Evolutionary conservation across 495 filamentous ascomycete species (phyloP).

Genomic region (Aspergillus bertholletiae): DNA sequence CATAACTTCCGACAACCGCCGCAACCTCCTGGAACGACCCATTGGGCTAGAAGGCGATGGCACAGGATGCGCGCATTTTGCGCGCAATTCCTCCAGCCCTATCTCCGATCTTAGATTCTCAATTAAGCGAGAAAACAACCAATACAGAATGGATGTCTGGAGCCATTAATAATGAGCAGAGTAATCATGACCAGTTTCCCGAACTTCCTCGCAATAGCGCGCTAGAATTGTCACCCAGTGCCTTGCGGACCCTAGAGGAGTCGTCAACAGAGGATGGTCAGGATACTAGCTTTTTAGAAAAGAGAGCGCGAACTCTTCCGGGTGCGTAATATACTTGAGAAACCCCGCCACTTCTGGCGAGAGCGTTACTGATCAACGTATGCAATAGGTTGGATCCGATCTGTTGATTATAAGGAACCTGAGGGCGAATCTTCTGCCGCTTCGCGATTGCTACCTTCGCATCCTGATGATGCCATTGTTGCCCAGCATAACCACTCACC

Average conservation of each 20-base stretch:
- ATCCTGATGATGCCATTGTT: constrained; percentile 48
- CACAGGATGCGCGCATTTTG: constrained; percentile 27
- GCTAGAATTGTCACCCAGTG: constrained; percentile 17
- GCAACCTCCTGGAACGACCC: constrained; percentile 17
- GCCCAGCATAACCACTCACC: constrained; percentile 61
- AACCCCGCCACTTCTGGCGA: background rate
- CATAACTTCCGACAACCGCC: constrained; percentile 20
- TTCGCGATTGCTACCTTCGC: constrained; percentile 35
- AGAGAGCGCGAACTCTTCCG: constrained; percentile 27
- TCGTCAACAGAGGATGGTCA: constrained; percentile 14
- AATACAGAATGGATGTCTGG: constrained; percentile 13
- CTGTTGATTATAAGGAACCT: constrained; percentile 29
- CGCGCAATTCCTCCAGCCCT: constrained; percentile 12
- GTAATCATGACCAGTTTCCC: constrained; percentile 20
- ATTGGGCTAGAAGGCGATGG: constrained; percentile 30
- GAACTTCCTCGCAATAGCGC: constrained; percentile 18
- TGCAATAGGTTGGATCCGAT: constrained; percentile 36
- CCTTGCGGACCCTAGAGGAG: constrained; percentile 18
- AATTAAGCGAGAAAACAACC: constrained; percentile 19
- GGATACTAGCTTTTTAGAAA: constrained; percentile 9
- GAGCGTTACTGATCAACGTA: background rate
- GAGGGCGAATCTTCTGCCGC: constrained; percentile 28
- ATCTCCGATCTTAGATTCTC: constrained; percentile 7
- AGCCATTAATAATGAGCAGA: constrained; percentile 11
- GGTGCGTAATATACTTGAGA: constrained; percentile 16